These are phyloP conservation scores for Graphilbum ipis-grandicollis DNA, from an alignment of 2,329 filamentous ascomycete species.

Conservation along the genomic window DNA sequence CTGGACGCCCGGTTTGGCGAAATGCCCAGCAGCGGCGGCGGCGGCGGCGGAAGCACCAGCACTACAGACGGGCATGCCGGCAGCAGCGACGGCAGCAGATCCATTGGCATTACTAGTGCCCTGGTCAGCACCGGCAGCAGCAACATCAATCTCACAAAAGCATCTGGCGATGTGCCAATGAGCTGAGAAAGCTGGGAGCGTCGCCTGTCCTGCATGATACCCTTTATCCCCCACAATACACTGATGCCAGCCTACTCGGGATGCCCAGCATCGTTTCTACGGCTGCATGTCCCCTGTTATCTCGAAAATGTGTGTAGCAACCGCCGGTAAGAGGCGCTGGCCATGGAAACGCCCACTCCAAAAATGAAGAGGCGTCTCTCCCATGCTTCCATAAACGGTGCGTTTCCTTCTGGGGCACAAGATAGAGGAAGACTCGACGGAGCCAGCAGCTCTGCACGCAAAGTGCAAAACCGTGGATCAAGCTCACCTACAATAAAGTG, in stretches of 20 bases:
- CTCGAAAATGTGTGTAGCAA: conserved; percentile 36
- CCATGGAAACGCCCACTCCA: conserved; percentile 29
- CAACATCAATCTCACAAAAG: too few species aligned
- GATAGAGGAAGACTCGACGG: conserved; percentile 56
- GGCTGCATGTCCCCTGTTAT: too few species aligned
- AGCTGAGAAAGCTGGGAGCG: too few species aligned
- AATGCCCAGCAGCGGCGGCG: conserved; percentile 1
- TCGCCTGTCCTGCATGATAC: too few species aligned
- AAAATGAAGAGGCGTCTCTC: conserved; percentile 24
- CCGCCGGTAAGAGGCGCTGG: conserved; percentile 56
- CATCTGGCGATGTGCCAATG: conserved; percentile 1
- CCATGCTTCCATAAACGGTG: conserved; percentile 58
- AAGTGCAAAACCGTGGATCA: conserved; percentile 24
- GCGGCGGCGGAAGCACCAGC: background rate
- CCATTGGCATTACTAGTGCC: background rate
- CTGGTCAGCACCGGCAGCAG: background rate
- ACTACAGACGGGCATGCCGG: too few species aligned
- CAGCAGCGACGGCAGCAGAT: background rate
- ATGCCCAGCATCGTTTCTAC: too few species aligned
- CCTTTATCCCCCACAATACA: too few species aligned
- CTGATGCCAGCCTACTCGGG: too few species aligned
- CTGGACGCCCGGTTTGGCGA: conserved; percentile 10
- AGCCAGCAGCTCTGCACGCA: conserved; percentile 19
- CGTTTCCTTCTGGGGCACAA: conserved; percentile 47
- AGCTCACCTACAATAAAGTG: conserved; percentile 58